phyloP scores from a whole-genome alignment of 768 basidiomycete species.

The Rhizopogon vulgaris region DNA sequence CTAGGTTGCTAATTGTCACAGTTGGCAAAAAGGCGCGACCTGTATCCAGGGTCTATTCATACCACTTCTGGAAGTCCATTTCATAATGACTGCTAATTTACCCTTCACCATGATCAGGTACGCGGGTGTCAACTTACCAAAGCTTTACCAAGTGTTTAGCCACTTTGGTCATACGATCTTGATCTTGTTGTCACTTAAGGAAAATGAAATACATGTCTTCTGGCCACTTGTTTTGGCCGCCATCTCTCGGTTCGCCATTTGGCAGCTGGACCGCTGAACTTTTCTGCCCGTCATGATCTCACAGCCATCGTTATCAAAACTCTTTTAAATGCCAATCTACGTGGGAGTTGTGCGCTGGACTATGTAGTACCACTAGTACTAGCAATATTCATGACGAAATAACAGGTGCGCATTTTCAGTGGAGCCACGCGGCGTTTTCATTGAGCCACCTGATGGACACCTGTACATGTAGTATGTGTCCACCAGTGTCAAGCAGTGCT shows the following conservation, averaged over 20 bases:
- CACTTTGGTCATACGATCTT: neutral
- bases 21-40: constrained; percentile 14
- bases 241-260: neutral
- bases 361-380: too few species aligned
- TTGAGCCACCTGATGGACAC: too few species aligned
- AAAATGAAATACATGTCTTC: neutral
- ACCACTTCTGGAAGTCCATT: constrained; percentile 18
- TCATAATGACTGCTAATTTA: neutral
- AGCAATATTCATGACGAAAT: too few species aligned
- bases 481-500: too few species aligned
- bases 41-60: constrained; percentile 29
- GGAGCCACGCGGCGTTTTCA: too few species aligned
- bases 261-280: neutral
- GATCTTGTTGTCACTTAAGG: neutral
- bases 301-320: neutral
- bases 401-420: too few species aligned
- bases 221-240: neutral
- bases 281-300: neutral
- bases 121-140: neutral
- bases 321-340: neutral
- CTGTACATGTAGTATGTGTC: too few species aligned
- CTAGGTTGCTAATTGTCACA: constrained; percentile 18
- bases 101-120: constrained; percentile 1
- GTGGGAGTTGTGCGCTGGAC: neutral
- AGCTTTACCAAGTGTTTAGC: neutral